Conservation (phyloP, 495 filamentous ascomycete species). For the Evansstolkia leycettana region DNA sequence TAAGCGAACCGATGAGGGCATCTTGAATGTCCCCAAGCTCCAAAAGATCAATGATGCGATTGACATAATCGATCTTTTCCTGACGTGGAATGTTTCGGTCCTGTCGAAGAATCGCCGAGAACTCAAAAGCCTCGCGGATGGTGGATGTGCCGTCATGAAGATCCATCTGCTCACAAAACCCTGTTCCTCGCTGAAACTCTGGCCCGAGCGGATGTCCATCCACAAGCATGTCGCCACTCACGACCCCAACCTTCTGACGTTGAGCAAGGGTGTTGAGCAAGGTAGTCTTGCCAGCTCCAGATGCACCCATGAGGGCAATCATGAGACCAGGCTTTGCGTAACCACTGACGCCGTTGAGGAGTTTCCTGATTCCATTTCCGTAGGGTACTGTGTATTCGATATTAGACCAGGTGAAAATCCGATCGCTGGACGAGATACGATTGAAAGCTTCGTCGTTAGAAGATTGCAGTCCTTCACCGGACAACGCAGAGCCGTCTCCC, state of each 20-base stretch:
- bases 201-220: conserved; percentile 55
- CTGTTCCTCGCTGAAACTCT: conserved; percentile 71
- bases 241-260: conserved; percentile 58
- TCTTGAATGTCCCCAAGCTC: conserved; percentile 45
- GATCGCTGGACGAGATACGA: conserved; percentile 46
- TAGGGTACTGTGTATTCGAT: conserved; percentile 64
- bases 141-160: conserved; percentile 59
- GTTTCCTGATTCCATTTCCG: conserved; percentile 52
- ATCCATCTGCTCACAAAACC: conserved; percentile 83
- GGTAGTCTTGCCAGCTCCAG: conserved; percentile 75
- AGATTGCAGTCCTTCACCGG: conserved; percentile 30
- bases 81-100: conserved; percentile 31
- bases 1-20: conserved; percentile 41
- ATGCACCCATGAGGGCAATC: conserved; percentile 74
- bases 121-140: conserved; percentile 54
- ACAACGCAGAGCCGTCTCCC: conserved; percentile 26
- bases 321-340: conserved; percentile 73
- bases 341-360: conserved; percentile 61
- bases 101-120: conserved; percentile 54
- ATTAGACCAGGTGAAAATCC: conserved; percentile 64
- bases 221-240: conserved; percentile 64
- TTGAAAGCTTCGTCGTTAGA: conserved; percentile 34
- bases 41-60: conserved; percentile 47
- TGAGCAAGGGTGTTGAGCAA: conserved; percentile 66
- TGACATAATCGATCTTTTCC: conserved; percentile 49